Percentiles rank a stretch among this genome's conserved stretches.
Conservation (phyloP, 2,329 filamentous ascomycete genomes). For the Aspergillus calidoustus region DNA sequence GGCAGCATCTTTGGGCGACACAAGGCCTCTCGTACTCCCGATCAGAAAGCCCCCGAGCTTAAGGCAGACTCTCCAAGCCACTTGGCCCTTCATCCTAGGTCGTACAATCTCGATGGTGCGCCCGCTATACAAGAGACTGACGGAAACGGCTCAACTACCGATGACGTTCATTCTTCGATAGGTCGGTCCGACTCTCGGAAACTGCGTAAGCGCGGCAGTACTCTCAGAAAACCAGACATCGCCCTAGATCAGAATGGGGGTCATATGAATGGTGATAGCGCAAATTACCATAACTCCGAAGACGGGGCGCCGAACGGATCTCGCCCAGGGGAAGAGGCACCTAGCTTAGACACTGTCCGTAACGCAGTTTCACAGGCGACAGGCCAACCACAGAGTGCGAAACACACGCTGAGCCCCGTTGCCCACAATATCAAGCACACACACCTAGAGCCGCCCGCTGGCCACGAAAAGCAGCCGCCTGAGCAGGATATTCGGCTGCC, state of each 20-base stretch:
- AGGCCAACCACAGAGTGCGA: constrained; percentile 31
- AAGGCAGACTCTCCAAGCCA: constrained; percentile 29
- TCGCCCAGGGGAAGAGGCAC: neutral
- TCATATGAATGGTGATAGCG: constrained; percentile 28
- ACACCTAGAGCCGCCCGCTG: constrained; percentile 38
- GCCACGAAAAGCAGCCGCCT: constrained; percentile 50
- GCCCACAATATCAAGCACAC: constrained; percentile 45
- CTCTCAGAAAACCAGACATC: constrained; percentile 32
- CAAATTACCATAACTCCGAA: neutral
- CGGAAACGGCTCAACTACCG: constrained; percentile 51
- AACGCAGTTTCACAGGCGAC: constrained; percentile 13
- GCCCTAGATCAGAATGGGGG: constrained; percentile 28
- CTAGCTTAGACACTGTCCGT: neutral
- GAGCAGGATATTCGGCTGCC: constrained; percentile 47
- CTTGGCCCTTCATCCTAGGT: constrained; percentile 19
- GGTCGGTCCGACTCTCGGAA: constrained; percentile 40
- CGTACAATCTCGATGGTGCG: constrained; percentile 51
- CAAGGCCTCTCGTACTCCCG: constrained; percentile 51
- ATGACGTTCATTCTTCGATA: constrained; percentile 35
- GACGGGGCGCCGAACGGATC: neutral
- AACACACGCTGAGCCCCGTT: constrained; percentile 39
- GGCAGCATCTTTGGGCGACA: constrained; percentile 79
- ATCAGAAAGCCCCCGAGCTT: constrained; percentile 48
- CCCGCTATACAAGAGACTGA: constrained; percentile 79
- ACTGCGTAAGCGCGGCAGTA: constrained; percentile 40